These are phyloP conservation scores for Magnusiomyces sp. DNA, from an alignment of 1,139 yeast species.

Conservation along the genomic window DNA sequence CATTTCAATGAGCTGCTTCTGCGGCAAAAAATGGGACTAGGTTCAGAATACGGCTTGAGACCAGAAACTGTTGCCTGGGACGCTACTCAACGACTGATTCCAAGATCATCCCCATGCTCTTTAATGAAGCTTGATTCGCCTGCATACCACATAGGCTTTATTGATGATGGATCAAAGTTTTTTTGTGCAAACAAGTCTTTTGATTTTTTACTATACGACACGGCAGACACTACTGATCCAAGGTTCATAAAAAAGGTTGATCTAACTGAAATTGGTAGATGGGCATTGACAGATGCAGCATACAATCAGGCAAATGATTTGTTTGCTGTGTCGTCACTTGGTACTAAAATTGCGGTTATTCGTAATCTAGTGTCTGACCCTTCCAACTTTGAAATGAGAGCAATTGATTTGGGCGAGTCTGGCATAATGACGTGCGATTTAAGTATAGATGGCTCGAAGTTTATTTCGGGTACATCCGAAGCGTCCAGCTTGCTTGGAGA, in stretches of 20 bases:
- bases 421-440: no score
- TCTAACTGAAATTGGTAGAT: not conserved
- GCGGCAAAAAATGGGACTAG: not conserved
- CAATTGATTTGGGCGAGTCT: no score
- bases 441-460: no score
- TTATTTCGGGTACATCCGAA: no score
- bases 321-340: not conserved
- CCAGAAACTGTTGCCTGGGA: not conserved
- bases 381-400: no score
- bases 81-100: not conserved
- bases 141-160: not conserved
- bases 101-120: not conserved
- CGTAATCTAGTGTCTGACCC: no score
- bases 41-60: not conserved
- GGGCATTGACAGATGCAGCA: conserved; percentile 1
- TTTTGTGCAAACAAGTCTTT: not conserved
- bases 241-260: not conserved
- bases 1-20: conserved; percentile 1
- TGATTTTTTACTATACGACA: not conserved
- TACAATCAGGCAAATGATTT: not conserved
- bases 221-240: not conserved
- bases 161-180: not conserved
- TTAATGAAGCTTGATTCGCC: not conserved
- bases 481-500: not conserved
- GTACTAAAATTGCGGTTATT: not conserved